Evolutionary conservation across 176 grass and related monocot species (phyloP).

Genomic region (Zea luxurians): DNA sequence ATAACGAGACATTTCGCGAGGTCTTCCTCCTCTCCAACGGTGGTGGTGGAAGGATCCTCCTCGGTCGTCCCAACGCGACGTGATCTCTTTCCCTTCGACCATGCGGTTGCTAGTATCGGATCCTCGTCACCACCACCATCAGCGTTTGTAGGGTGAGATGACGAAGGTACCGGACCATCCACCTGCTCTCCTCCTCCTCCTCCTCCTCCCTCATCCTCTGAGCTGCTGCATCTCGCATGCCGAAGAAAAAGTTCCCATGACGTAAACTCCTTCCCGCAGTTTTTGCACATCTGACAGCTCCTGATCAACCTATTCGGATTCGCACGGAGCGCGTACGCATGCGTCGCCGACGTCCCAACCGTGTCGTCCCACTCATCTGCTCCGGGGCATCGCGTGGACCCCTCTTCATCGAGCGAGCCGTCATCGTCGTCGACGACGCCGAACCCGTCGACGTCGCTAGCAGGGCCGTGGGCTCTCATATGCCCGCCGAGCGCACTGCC

Average conservation of each 20-base stretch:
- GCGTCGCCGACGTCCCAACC: conserved; percentile 32
- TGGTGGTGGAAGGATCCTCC: not conserved
- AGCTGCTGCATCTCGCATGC: conserved; percentile 59
- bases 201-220: conserved; percentile 35
- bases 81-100: conserved; percentile 68
- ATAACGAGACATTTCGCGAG: conserved; percentile 70
- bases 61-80: conserved; percentile 30
- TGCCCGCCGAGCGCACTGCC: conserved; percentile 88
- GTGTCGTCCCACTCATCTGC: conserved; percentile 21
- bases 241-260: conserved; percentile 67
- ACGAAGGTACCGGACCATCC: conserved; percentile 20
- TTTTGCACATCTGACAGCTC: conserved; percentile 65
- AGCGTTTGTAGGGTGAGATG: conserved; percentile 20
- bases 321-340: conserved; percentile 67
- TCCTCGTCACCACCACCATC: conserved; percentile 26
- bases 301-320: conserved; percentile 57
- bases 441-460: conserved; percentile 38
- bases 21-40: conserved; percentile 59
- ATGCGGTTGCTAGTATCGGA: conserved; percentile 12
- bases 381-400: not conserved
- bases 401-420: conserved; percentile 15
- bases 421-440: not conserved
- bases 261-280: conserved; percentile 68
- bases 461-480: conserved; percentile 72
- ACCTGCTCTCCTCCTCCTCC: conserved; percentile 22